phyloP scores from a whole-genome alignment of 148 eudicot genomes.

The Cornus florida region DNA sequence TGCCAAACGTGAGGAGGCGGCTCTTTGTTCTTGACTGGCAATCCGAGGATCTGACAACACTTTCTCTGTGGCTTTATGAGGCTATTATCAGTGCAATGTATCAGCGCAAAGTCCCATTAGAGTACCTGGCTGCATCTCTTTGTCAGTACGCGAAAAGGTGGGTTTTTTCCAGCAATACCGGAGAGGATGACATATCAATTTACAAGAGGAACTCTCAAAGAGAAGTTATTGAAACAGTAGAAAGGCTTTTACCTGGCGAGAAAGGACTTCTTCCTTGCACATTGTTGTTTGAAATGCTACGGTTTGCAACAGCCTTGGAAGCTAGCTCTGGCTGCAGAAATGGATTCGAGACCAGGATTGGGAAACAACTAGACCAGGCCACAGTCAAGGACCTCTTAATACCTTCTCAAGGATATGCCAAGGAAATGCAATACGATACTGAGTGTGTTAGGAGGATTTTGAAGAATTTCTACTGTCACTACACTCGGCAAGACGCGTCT shows the following conservation, averaged over 20 bases:
- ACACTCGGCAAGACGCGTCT: slow-evolving; percentile 4
- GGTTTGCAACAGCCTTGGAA: slow-evolving; percentile 26
- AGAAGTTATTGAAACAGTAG: slow-evolving; percentile 54
- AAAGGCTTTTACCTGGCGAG: slow-evolving; percentile 51
- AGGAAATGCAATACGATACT: slow-evolving; percentile 31
- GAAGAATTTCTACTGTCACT: slow-evolving; percentile 53
- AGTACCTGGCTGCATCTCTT: slow-evolving; percentile 47
- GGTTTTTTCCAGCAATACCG: slow-evolving; percentile 18
- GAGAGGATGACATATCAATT: slow-evolving; percentile 14
- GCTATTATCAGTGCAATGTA: slow-evolving; percentile 41
- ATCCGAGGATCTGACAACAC: slow-evolving; percentile 41
- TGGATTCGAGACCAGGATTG: slow-evolving; percentile 57
- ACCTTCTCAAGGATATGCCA: slow-evolving; percentile 46
- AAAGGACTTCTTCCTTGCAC: slow-evolving; percentile 33
- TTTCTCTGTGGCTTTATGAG: slow-evolving; percentile 53
- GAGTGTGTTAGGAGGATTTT: slow-evolving; percentile 58
- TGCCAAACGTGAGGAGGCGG: slow-evolving; percentile 45
- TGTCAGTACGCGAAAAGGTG: slow-evolving; percentile 38
- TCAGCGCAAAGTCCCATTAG: slow-evolving; percentile 33
- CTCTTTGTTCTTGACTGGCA: slow-evolving; percentile 42
- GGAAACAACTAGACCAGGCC: slow-evolving; percentile 52
- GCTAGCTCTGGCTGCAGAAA: slow-evolving; percentile 38
- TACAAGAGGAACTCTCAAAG: slow-evolving; percentile 28
- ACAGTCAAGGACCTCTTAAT: slow-evolving; percentile 55
- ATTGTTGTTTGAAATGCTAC: slow-evolving; percentile 50